Percentiles rank a stretch among this genome's conserved stretches.
Evolutionary conservation across 768 basidiomycete species (phyloP).

Genomic region (Neoboletus brunneissimus): DNA sequence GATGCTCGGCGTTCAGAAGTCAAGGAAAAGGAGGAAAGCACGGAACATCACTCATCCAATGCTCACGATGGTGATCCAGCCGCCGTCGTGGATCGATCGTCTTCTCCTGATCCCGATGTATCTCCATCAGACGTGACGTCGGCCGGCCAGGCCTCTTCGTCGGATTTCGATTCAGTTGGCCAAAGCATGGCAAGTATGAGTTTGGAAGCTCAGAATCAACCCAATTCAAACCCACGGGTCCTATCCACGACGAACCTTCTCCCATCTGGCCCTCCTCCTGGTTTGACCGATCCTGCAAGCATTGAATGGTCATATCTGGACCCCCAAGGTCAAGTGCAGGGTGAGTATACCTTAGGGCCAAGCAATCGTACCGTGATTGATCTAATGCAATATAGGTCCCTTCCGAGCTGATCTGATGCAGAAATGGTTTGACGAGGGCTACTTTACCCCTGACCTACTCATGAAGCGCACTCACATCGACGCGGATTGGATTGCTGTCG

Average conservation of each 20-base stretch:
- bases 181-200: conserved; percentile 16
- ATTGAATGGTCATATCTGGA: conserved; percentile 93
- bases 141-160: conserved; percentile 9
- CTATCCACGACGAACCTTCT: conserved; percentile 12
- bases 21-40: conserved; percentile 56
- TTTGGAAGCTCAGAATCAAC: conserved; percentile 11
- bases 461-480: conserved; percentile 81
- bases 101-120: conserved; percentile 11
- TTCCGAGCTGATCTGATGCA: conserved; percentile 91
- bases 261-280: conserved; percentile 42
- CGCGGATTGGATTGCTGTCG: conserved; percentile 62
- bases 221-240: conserved; percentile 4
- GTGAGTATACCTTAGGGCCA: conserved; percentile 37
- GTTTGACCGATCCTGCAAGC: conserved; percentile 50
- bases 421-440: conserved; percentile 90
- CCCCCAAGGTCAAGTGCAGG: conserved; percentile 89
- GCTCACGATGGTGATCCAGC: conserved; percentile 8
- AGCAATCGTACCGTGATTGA: neutral
- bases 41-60: conserved; percentile 2
- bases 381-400: conserved; percentile 54
- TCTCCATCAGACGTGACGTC: conserved; percentile 4
- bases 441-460: conserved; percentile 78
- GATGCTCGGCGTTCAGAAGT: conserved; percentile 48
- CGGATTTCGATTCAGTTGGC: conserved; percentile 6
- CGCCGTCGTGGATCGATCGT: conserved; percentile 6